Conservation (phyloP, 768 basidiomycete genomes). For the Collybia mongolica region DNA sequence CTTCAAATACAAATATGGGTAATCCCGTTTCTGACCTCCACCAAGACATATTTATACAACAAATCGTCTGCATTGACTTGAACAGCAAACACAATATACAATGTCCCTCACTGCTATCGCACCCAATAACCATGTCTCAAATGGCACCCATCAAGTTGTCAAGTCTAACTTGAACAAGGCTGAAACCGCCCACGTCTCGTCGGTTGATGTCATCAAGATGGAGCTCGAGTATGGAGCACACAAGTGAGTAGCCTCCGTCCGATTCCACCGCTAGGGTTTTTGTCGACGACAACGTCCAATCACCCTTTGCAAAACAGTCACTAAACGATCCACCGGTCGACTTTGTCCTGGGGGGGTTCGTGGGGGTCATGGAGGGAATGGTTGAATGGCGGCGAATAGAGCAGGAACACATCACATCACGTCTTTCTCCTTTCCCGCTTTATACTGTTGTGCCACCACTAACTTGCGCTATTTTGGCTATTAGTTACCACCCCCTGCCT, state of each 20-base stretch:
- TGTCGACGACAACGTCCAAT: constrained; percentile 26
- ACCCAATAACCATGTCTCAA: constrained; percentile 22
- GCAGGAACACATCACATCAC: constrained; percentile 13
- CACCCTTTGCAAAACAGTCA: constrained; percentile 20
- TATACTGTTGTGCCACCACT: constrained; percentile 24
- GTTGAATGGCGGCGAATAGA: constrained; percentile 10
- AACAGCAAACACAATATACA: background rate
- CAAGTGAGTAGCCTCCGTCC: constrained; percentile 62
- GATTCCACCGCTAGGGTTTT: constrained; percentile 16
- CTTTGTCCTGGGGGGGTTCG: constrained; percentile 12
- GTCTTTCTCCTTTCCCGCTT: constrained; percentile 19
- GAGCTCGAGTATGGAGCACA: constrained; percentile 86
- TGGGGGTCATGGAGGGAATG: constrained; percentile 2
- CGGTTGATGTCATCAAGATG: constrained; percentile 72
- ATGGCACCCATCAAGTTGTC: constrained; percentile 15
- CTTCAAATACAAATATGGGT: constrained; percentile 3
- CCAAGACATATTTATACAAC: constrained; percentile 2
- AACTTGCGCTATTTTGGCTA: constrained; percentile 44
- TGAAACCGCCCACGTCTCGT: constrained; percentile 34
- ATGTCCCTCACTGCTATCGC: constrained; percentile 25
- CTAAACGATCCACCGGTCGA: constrained; percentile 20
- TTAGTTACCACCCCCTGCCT: constrained; percentile 94
- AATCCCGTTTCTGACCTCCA: constrained; percentile 9
- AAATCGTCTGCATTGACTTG: background rate
- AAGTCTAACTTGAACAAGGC: constrained; percentile 6